phyloP scores from a whole-genome alignment of 495 filamentous ascomycete species.

The Geoglossum glabrum region DNA sequence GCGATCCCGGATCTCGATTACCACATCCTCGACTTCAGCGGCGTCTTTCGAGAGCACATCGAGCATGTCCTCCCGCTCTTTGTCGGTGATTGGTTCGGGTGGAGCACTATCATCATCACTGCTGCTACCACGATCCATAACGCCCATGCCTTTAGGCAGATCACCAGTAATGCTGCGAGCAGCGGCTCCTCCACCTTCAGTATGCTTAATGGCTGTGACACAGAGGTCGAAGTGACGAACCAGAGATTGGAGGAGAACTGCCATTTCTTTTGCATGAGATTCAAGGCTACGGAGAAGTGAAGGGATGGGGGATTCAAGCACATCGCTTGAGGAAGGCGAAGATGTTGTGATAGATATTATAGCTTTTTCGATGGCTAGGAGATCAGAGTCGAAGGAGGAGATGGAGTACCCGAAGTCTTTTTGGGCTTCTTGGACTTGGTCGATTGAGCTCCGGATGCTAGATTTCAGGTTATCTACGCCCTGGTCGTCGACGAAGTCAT shows the following conservation, averaged over 20 bases:
- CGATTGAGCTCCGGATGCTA: constrained; percentile 46
- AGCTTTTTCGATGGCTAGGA: constrained; percentile 39
- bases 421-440: constrained; percentile 33
- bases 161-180: constrained; percentile 39
- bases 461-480: constrained; percentile 49
- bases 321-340: constrained; percentile 19
- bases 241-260: constrained; percentile 55
- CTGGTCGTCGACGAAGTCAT: constrained; percentile 79
- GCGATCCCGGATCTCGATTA: constrained; percentile 59
- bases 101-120: constrained; percentile 31
- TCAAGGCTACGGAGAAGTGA: constrained; percentile 53
- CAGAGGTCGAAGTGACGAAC: constrained; percentile 91
- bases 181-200: constrained; percentile 70
- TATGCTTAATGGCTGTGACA: constrained; percentile 76
- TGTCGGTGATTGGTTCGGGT: constrained; percentile 49
- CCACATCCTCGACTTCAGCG: constrained; percentile 72
- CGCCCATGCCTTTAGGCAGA: constrained; percentile 37
- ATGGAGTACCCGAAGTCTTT: constrained; percentile 29
- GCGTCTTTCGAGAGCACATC: constrained; percentile 68
- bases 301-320: constrained; percentile 33
- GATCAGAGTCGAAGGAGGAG: constrained; percentile 31
- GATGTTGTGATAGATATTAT: constrained; percentile 14
- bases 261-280: constrained; percentile 66
- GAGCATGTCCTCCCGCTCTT: constrained; percentile 68
- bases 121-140: constrained; percentile 22